These are phyloP conservation scores for Kwoniella sp. DNA, from an alignment of 768 basidiomycete species.

Conservation along the genomic window DNA sequence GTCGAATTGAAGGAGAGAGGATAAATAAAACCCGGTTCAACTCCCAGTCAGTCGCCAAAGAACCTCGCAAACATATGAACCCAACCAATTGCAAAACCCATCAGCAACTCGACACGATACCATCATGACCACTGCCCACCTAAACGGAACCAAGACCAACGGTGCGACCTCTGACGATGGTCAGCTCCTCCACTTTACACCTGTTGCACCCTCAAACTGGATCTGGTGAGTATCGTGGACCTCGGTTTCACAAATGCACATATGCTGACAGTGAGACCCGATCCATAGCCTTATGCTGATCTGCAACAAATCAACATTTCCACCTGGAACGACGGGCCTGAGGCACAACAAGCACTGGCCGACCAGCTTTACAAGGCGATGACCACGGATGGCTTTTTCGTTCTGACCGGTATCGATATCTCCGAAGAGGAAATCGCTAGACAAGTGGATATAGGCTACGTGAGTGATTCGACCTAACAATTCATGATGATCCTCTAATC, in stretches of 20 bases:
- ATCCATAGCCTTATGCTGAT: slow-evolving; percentile 26
- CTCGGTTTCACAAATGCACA: too few species aligned
- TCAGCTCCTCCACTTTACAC: slow-evolving; percentile 1
- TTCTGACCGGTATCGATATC: slow-evolving; percentile 17
- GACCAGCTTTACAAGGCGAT: slow-evolving; percentile 20
- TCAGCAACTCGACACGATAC: too few species aligned
- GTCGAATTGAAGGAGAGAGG: too few species aligned
- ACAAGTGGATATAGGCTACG: slow-evolving; percentile 30
- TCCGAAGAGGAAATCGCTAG: slow-evolving; percentile 18
- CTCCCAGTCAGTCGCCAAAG: too few species aligned
- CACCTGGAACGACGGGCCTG: slow-evolving; percentile 17
- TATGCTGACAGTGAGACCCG: too few species aligned
- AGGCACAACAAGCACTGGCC: slow-evolving; percentile 13
- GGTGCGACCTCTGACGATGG: neutral
- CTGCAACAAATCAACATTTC: slow-evolving; percentile 19
- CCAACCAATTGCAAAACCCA: too few species aligned
- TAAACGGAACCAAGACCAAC: neutral
- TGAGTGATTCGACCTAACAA: neutral
- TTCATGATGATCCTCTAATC: neutral
- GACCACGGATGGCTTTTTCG: slow-evolving; percentile 25
- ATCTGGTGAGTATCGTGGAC: neutral
- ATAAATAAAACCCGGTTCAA: too few species aligned
- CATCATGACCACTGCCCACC: too few species aligned
- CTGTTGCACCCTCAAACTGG: slow-evolving; percentile 2
- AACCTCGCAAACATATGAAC: too few species aligned